phyloP scores from a whole-genome alignment of 305 asterid species.

The Fraxinus angustifolia region DNA sequence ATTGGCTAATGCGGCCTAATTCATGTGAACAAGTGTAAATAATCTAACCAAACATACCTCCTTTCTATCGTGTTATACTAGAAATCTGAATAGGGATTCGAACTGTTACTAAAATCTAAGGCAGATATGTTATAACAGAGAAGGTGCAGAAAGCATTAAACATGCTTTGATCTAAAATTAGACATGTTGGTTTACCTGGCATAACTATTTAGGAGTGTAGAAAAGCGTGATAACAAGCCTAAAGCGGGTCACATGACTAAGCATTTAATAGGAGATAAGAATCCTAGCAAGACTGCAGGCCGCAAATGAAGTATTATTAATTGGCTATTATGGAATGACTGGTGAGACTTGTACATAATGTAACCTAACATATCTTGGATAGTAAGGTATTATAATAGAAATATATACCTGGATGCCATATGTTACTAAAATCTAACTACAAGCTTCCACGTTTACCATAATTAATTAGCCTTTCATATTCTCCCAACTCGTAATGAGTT shows the following conservation, averaged over 20 bases:
- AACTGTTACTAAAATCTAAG: neutral
- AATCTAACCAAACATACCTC: neutral
- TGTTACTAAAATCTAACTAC: neutral
- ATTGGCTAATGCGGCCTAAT: neutral
- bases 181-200: neutral
- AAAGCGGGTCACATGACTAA: neutral
- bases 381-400: neutral
- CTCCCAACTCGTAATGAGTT: neutral
- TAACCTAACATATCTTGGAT: neutral
- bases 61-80: neutral
- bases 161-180: neutral
- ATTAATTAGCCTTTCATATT: neutral
- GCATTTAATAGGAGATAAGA: neutral
- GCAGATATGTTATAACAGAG: conserved; percentile 1
- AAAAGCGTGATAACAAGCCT: neutral
- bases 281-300: neutral
- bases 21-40: neutral
- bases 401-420: neutral
- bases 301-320: neutral
- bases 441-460: neutral
- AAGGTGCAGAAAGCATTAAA: conserved; percentile 8
- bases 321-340: neutral
- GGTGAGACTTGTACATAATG: neutral
- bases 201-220: neutral
- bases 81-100: neutral